These are phyloP conservation scores for Lenzites betulinus DNA, from an alignment of 768 basidiomycete genomes.

Conservation along the genomic window DNA sequence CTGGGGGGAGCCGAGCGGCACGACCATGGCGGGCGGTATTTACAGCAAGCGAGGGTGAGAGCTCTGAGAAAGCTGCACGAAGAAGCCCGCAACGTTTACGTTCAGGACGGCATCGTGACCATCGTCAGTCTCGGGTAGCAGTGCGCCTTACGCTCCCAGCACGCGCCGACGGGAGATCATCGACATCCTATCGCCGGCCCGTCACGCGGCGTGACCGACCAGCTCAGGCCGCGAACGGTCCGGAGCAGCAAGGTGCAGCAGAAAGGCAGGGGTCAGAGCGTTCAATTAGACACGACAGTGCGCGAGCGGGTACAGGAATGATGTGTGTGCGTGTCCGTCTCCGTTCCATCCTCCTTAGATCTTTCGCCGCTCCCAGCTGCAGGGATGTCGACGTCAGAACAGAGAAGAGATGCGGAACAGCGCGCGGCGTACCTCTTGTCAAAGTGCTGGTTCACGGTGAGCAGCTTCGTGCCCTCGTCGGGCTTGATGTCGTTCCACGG, in stretches of 20 bases:
- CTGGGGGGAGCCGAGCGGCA: constrained; percentile 44
- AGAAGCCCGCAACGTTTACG: not conserved
- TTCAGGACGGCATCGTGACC: not conserved
- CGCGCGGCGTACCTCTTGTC: constrained; percentile 59
- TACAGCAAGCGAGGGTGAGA: constrained; percentile 1
- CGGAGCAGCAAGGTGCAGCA: too few relatives aligned
- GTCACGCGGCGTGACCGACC: constrained; percentile 8
- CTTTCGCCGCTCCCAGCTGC: constrained; percentile 77
- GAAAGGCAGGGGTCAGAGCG: not conserved
- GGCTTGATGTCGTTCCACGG: constrained; percentile 87
- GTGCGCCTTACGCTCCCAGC: too few relatives aligned
- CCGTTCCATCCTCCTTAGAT: constrained; percentile 54
- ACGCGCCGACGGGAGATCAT: not conserved
- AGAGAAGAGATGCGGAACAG: constrained; percentile 10
- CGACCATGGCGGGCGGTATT: constrained; percentile 37
- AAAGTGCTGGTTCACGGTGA: constrained; percentile 72
- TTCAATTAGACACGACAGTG: constrained; percentile 3
- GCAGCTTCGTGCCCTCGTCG: constrained; percentile 72
- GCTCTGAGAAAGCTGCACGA: not conserved
- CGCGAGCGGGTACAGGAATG: constrained; percentile 2
- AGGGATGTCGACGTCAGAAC: not conserved
- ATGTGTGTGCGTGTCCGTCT: constrained; percentile 2
- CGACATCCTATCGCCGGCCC: constrained; percentile 3
- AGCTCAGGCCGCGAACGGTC: too few relatives aligned
- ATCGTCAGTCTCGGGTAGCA: too few relatives aligned